These are phyloP conservation scores for Nannochloropsis granulata DNA, from an alignment of 108 stramenopile species.

Conservation along the genomic window DNA sequence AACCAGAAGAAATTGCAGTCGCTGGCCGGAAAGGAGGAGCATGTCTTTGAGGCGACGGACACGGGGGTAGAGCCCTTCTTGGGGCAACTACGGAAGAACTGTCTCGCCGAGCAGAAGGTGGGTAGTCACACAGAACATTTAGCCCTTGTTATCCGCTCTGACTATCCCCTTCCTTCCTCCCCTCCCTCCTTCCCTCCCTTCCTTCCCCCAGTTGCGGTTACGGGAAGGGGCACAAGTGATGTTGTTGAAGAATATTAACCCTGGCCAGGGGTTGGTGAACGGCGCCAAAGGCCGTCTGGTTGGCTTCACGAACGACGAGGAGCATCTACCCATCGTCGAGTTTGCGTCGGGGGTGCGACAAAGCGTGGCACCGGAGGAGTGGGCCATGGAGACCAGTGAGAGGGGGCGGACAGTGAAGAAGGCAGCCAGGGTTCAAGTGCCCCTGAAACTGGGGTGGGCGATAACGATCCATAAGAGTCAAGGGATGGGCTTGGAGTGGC, in stretches of 20 bases:
- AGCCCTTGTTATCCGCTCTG: too few relatives aligned
- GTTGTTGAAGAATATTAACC: constrained; percentile 4
- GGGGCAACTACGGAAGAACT: neutral
- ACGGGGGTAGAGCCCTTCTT: neutral
- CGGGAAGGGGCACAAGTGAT: constrained; percentile 16
- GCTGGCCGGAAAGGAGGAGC: neutral
- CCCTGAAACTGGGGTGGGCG: constrained; percentile 20
- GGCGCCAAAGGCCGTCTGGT: constrained; percentile 31
- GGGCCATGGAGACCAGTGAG: neutral
- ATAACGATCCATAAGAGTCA: constrained; percentile 23
- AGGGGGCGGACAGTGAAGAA: neutral
- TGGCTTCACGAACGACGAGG: constrained; percentile 28
- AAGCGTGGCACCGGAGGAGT: neutral
- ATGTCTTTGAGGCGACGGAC: neutral
- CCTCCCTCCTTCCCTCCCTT: too few relatives aligned
- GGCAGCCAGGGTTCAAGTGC: constrained; percentile 1
- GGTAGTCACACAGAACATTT: too few relatives aligned
- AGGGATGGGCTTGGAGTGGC: neutral
- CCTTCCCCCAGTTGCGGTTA: neutral
- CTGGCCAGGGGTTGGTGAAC: constrained; percentile 34
- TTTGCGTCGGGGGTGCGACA: neutral
- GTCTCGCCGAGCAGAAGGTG: neutral
- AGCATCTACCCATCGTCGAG: neutral
- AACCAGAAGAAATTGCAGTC: neutral
- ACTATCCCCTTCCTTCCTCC: too few relatives aligned